Evolutionary conservation across 306 rosid genomes (phyloP).

Genomic region (Spatholobus suberectus): DNA sequence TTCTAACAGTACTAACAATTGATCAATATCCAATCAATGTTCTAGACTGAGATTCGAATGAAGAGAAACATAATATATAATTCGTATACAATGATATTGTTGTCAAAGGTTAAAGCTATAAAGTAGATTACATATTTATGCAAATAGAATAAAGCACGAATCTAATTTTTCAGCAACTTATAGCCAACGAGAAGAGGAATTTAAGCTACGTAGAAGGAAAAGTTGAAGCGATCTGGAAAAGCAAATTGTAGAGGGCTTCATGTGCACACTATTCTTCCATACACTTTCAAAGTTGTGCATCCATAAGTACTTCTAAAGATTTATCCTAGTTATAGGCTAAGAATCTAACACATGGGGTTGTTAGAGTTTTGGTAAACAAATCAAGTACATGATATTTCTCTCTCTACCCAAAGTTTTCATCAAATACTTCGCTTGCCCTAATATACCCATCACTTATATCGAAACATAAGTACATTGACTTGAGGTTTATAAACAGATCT

Average conservation of each 20-base stretch:
- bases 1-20: background rate
- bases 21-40: slow-evolving; percentile 16
- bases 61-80: background rate
- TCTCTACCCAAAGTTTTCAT: slow-evolving; percentile 45
- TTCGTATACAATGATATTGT: background rate
- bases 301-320: slow-evolving; percentile 47
- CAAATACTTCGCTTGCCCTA: slow-evolving; percentile 38
- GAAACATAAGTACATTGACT: slow-evolving; percentile 48
- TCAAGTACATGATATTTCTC: slow-evolving; percentile 67
- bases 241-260: slow-evolving; percentile 48
- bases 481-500: slow-evolving; percentile 41
- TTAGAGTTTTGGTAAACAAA: slow-evolving; percentile 53
- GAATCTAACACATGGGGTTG: slow-evolving; percentile 90
- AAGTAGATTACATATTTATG: slow-evolving; percentile 24
- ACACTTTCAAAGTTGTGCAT: slow-evolving; percentile 51
- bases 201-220: slow-evolving; percentile 38
- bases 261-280: slow-evolving; percentile 66
- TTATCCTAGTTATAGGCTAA: slow-evolving; percentile 54
- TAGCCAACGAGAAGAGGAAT: slow-evolving; percentile 45
- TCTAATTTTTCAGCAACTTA: slow-evolving; percentile 36
- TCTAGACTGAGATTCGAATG: background rate
- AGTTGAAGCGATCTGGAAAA: slow-evolving; percentile 44
- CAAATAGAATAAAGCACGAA: slow-evolving; percentile 49
- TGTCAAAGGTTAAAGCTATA: background rate
- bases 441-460: slow-evolving; percentile 38